Base-by-base conservation (phyloP, 1,139 yeast species). In the Saccharomyces hybrid region DNA sequence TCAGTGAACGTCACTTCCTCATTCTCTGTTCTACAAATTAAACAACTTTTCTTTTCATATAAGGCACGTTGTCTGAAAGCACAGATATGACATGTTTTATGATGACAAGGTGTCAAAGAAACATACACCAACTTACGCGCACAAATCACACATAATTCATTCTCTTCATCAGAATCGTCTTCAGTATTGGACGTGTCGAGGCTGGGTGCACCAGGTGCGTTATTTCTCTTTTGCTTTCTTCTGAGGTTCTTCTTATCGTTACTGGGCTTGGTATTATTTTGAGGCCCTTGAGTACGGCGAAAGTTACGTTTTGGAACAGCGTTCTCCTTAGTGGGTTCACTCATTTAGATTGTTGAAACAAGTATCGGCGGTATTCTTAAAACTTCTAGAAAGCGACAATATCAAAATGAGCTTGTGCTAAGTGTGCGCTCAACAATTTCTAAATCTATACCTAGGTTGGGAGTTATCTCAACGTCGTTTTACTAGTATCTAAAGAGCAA, bases 41-140 rank as follows among this genome's bases (percentile, higher is more conserved):
- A 77, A 74, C 99, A 93, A 19, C 79, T 75, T 38, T 76, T 78
- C 71, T 87, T 89, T 44, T 80, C 79, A 71, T 87, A 90, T 29
- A 91, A 73, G 0, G 90, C 93, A 49, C 97, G 77, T 65, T 90
- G 89, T 61, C 97, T 78, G 63, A 91, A 80, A 0, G 90, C 78
- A 74, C 99, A 93, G 54, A 72, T 73, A 67, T 89, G 90, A 70
- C 99, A 93, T 0, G 91, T 83, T 26, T 78, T 78, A 68, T 93
- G 98, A 63, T 84, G 84, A 71, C 99, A 93, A 0, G 91, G 88
- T 2, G 93, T 81, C 14, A 86, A 70, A 0, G 96, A 88, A 2
- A 83, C 83, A 64, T 78, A 80, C 24, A 62, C 64, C 47, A 90
- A 77, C 48, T 73, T 75, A 51, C 88, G 86, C 0, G 98, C 95